Evolutionary conservation across 2,329 filamentous ascomycete species (phyloP).

Genomic region (Triangularia setosa): DNA sequence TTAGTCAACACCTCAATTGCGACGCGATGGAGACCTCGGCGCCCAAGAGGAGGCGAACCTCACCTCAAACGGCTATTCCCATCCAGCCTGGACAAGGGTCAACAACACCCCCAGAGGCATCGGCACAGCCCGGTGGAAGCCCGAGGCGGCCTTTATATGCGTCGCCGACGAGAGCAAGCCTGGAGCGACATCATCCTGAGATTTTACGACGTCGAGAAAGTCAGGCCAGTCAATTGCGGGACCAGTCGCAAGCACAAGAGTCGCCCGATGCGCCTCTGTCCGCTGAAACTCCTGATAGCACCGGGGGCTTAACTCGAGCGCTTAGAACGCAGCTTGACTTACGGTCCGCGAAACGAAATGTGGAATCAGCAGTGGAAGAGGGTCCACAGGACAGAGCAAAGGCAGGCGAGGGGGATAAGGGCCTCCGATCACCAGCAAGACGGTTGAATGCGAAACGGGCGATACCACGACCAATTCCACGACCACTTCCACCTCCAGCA

Average conservation of each 20-base stretch:
- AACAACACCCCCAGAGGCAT: too few relatives aligned
- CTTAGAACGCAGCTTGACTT: slow-evolving; percentile 31
- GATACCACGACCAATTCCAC: slow-evolving; percentile 42
- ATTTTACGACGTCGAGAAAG: too few relatives aligned
- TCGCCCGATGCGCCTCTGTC: slow-evolving; percentile 16
- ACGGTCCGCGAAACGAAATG: slow-evolving; percentile 23
- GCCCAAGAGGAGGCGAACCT: slow-evolving; percentile 61
- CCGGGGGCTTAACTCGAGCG: slow-evolving; percentile 16
- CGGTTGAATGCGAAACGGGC: slow-evolving; percentile 32
- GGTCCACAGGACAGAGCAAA: slow-evolving; percentile 7
- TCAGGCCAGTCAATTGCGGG: too few relatives aligned
- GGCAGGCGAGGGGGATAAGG: slow-evolving; percentile 1
- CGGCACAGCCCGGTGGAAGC: too few relatives aligned
- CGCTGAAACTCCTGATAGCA: slow-evolving; percentile 22
- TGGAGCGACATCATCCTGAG: too few relatives aligned
- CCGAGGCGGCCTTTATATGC: too few relatives aligned
- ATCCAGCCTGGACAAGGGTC: slow-evolving; percentile 32
- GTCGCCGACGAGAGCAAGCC: too few relatives aligned
- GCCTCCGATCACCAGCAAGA: slow-evolving; percentile 28
- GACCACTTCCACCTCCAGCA: slow-evolving; percentile 45
- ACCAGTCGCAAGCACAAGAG: slow-evolving; percentile 7
- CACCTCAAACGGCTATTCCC: slow-evolving; percentile 46
- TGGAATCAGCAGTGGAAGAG: neutral
- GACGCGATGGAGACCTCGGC: slow-evolving; percentile 52
- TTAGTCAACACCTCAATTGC: slow-evolving; percentile 10